Evolutionary conservation across 2,329 filamentous ascomycete genomes (phyloP).

Genomic region (Pestalotiopsis sp.): DNA sequence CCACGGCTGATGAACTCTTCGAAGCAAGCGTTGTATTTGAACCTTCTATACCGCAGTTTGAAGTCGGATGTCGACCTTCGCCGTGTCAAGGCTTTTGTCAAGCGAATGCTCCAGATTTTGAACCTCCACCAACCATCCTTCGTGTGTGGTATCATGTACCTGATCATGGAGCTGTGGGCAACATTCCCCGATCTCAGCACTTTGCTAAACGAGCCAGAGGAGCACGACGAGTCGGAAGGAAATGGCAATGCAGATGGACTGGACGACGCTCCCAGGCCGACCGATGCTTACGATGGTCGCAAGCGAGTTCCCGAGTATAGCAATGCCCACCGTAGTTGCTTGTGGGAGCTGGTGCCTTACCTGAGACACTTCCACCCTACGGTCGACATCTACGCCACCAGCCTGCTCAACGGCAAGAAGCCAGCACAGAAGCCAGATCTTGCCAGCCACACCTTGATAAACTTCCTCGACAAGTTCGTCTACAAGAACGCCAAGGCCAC

Average conservation of each 20-base stretch:
- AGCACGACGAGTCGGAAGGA: constrained; percentile 69
- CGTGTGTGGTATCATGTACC: constrained; percentile 87
- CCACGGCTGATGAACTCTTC: constrained; percentile 85
- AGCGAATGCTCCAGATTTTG: constrained; percentile 85
- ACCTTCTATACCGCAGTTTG: constrained; percentile 82
- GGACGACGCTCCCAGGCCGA: constrained; percentile 23
- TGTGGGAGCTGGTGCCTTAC: constrained; percentile 90
- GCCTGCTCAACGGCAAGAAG: constrained; percentile 66
- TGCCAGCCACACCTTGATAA: constrained; percentile 84
- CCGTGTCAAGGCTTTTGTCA: constrained; percentile 92
- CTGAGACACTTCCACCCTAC: constrained; percentile 89
- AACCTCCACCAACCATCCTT: constrained; percentile 91
- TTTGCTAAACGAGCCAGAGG: constrained; percentile 79
- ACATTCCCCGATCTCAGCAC: constrained; percentile 79
- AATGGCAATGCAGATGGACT: constrained; percentile 23
- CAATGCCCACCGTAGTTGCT: constrained; percentile 87
- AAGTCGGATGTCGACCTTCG: constrained; percentile 90
- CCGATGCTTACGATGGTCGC: constrained; percentile 72
- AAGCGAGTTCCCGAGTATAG: constrained; percentile 91
- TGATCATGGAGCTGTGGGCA: constrained; percentile 77
- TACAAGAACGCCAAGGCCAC: constrained; percentile 87
- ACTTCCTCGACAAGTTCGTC: constrained; percentile 98
- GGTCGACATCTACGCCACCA: constrained; percentile 78
- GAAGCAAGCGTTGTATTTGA: constrained; percentile 94
- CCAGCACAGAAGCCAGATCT: constrained; percentile 88